Conservation (phyloP, 2,329 filamentous ascomycete genomes). For the Epichloe uncinata region DNA sequence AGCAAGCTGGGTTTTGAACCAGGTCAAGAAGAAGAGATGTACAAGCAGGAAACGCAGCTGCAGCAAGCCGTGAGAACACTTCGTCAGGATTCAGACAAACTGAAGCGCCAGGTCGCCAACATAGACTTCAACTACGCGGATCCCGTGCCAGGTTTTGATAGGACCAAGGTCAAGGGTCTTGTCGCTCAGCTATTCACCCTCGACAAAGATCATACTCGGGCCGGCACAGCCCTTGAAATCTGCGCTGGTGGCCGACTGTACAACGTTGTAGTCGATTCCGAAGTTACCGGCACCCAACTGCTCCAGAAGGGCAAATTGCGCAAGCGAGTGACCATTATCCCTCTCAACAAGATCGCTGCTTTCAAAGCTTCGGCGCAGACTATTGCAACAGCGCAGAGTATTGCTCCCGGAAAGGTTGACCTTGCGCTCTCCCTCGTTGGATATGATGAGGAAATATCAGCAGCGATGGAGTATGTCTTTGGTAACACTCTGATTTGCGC, state of each 20-base stretch:
- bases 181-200: slow-evolving; percentile 91
- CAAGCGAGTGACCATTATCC: slow-evolving; percentile 97
- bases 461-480: slow-evolving; percentile 97
- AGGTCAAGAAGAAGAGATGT: slow-evolving; percentile 74
- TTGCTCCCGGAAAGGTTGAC: slow-evolving; percentile 88
- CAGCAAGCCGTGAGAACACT: slow-evolving; percentile 73
- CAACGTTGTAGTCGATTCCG: slow-evolving; percentile 92
- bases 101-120: slow-evolving; percentile 84
- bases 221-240: slow-evolving; percentile 87
- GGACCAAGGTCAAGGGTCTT: slow-evolving; percentile 87
- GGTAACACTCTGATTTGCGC: slow-evolving; percentile 89
- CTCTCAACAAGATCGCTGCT: slow-evolving; percentile 85
- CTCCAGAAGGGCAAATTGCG: slow-evolving; percentile 81
- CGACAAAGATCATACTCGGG: slow-evolving; percentile 67
- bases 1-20: slow-evolving; percentile 76
- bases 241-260: slow-evolving; percentile 92
- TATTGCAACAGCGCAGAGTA: slow-evolving; percentile 74
- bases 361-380: slow-evolving; percentile 82
- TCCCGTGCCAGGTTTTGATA: slow-evolving; percentile 79
- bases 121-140: slow-evolving; percentile 94
- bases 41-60: slow-evolving; percentile 64
- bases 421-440: slow-evolving; percentile 84
- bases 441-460: slow-evolving; percentile 80
- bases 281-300: slow-evolving; percentile 84
- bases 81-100: slow-evolving; percentile 69